Evolutionary conservation across 345 rosid genomes (phyloP).

Genomic region (Erysimum cheiranthoides): DNA sequence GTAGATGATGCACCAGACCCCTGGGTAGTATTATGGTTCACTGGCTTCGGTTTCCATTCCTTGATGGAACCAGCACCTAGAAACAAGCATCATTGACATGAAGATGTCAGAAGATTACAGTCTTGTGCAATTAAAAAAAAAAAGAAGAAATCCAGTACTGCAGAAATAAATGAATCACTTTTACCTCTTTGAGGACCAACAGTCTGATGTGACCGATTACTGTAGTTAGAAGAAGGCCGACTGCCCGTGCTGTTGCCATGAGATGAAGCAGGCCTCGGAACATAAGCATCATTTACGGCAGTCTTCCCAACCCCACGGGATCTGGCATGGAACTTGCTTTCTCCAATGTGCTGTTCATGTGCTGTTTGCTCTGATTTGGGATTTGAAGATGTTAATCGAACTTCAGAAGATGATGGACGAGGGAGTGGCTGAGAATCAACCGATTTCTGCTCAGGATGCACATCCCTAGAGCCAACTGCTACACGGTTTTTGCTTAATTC

Average conservation of each 20-base stretch:
- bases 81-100: constrained; percentile 37
- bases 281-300: constrained; percentile 58
- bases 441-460: constrained; percentile 48
- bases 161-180: constrained; percentile 6
- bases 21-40: constrained; percentile 56
- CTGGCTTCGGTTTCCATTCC: constrained; percentile 95
- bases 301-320: constrained; percentile 64
- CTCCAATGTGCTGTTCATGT: constrained; percentile 55
- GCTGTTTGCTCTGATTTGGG: constrained; percentile 57
- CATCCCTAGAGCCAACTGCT: constrained; percentile 54
- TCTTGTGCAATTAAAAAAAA: constrained; percentile 10
- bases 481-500: constrained; percentile 50
- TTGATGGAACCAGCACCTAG: constrained; percentile 62
- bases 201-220: constrained; percentile 67
- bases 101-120: constrained; percentile 28
- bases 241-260: constrained; percentile 67
- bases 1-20: constrained; percentile 57
- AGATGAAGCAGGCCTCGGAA: constrained; percentile 54
- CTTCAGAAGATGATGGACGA: constrained; percentile 61
- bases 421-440: constrained; percentile 48
- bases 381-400: constrained; percentile 66
- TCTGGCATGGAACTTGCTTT: constrained; percentile 56
- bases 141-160: not conserved
- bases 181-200: constrained; percentile 75
- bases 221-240: constrained; percentile 79